These are phyloP conservation scores for Cyphellophora europaea DNA, from an alignment of 2,329 filamentous ascomycete species.

Conservation along the genomic window DNA sequence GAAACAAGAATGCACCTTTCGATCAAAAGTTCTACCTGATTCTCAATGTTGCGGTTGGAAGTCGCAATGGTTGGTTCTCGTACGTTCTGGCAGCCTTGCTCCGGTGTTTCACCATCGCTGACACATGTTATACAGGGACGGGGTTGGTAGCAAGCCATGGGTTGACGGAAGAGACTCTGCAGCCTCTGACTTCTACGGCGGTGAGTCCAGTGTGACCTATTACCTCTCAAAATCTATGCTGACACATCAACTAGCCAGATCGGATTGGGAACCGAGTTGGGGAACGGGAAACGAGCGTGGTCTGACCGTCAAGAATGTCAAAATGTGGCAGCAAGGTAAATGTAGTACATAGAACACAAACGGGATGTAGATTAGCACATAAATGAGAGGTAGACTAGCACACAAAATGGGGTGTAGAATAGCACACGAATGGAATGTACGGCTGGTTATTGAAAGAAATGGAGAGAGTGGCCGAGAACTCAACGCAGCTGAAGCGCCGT, in stretches of 20 bases:
- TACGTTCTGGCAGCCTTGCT: constrained; percentile 5
- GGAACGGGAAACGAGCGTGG: constrained; percentile 31
- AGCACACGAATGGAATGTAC: constrained; percentile 9
- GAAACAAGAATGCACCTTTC: constrained; percentile 39
- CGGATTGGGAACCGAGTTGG: constrained; percentile 41
- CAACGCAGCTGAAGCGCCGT: no score
- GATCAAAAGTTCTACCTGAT: constrained; percentile 45
- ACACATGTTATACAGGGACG: constrained; percentile 24
- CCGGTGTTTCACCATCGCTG: constrained; percentile 28
- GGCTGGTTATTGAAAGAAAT: no score
- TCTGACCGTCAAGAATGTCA: constrained; percentile 38
- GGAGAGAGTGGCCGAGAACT: no score
- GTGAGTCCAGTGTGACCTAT: constrained; percentile 3
- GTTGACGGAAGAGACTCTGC: constrained; percentile 15
- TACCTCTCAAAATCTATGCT: constrained; percentile 4
- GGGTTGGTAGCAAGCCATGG: constrained; percentile 23
- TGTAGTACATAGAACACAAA: constrained; percentile 7
- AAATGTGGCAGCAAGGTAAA: constrained; percentile 31
- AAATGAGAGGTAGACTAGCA: constrained; percentile 7
- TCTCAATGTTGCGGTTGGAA: constrained; percentile 43
- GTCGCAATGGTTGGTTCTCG: constrained; percentile 39
- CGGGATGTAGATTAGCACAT: constrained; percentile 6
- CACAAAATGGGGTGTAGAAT: constrained; percentile 7
- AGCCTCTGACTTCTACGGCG: constrained; percentile 27
- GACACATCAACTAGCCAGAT: constrained; percentile 6